Evolutionary conservation across 345 rosid genomes (phyloP), one percentile per base, ranked within the genome.

Genomic region (Punica granatum): DNA sequence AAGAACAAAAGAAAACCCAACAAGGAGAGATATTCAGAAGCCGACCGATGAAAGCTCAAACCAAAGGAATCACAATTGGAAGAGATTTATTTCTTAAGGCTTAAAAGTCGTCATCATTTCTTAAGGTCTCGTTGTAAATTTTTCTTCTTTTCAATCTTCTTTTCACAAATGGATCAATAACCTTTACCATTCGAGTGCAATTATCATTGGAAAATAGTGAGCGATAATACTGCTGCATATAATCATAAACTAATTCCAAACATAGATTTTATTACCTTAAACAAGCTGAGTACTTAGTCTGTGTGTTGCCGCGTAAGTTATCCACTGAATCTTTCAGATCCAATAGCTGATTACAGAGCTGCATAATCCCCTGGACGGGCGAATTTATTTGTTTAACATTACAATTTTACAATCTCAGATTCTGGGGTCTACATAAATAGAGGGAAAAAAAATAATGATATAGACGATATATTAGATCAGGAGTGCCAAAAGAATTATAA

Each of bases 301-400:
- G 90, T 83, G 80, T 81, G 79, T 94, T 85, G 67, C 96, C 92
- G 60, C 98, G 82, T 70, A 89, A 79, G 76, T 88, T 89, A 61
- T 91, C 98, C 59, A 89, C 99, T 7, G 96, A 89, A 89, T 91
- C 98, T 73, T 91, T 94, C 78, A 94, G 78, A 85, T 91, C 98
- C 88, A 94, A 74, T 71, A 94, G 92, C 86, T 94, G 98, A 73
- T 95, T 89, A 72, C 99, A 94, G 31, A 94, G 85, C 62, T 82
- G 83, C 78, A 96, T 83, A 75, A 94, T 88, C 63, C 96, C 99
- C 98, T 94, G 83, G 81, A 82, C 49, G 7, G 23, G n/a, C 19
- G 48, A 37, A 62, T 21, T 15, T 34, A 21, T 33, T 6, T 34
- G 2, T 12, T 36, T 63, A 37, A 32, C 28, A 28, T 15, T 36